Percentiles rank a stretch among this genome's conserved stretches.
phyloP scores from a whole-genome alignment of 1,284 basidiomycete genomes.

The Cronartium ribicola region DNA sequence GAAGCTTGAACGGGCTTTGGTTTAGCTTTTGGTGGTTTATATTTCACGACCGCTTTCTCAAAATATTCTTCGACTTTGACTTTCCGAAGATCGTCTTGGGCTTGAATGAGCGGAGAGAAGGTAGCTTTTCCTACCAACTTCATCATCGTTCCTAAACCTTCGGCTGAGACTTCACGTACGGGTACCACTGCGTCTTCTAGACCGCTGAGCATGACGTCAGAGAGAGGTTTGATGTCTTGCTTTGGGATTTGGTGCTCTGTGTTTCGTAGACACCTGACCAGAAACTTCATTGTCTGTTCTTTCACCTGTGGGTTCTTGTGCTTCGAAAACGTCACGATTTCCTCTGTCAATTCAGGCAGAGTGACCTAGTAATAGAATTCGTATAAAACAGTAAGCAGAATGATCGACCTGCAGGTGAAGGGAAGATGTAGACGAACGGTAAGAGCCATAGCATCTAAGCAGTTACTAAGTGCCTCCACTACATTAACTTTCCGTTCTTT shows the following conservation, averaged over 20 bases:
- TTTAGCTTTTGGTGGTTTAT: conserved; percentile 63
- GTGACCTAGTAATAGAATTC: conserved; percentile 60
- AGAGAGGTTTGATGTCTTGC: conserved; percentile 75
- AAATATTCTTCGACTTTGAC: conserved; percentile 90
- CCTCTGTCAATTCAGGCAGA: conserved; percentile 75
- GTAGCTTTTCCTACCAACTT: conserved; percentile 94
- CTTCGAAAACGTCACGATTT: conserved; percentile 70
- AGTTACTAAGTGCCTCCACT: conserved; percentile 78
- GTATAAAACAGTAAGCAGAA: conserved; percentile 23
- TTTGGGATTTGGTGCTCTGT: conserved; percentile 65
- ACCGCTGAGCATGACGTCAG: conserved; percentile 70
- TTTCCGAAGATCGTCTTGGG: conserved; percentile 81
- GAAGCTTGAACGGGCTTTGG: conserved; percentile 47
- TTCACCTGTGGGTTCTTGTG: conserved; percentile 97
- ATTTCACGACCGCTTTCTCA: conserved; percentile 80
- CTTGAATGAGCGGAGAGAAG: conserved; percentile 80
- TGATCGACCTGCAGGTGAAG: conserved; percentile 10
- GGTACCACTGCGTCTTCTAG: conserved; percentile 86
- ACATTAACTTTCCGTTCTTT: conserved; percentile 92
- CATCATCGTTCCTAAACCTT: conserved; percentile 84
- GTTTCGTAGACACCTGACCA: conserved; percentile 69
- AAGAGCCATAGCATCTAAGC: conserved; percentile 82
- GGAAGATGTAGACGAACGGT: conserved; percentile 59
- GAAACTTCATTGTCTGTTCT: conserved; percentile 83
- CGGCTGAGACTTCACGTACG: conserved; percentile 82